Evolutionary conservation across 2,329 filamentous ascomycete species (phyloP).

Genomic region (Alternaria consortialis): DNA sequence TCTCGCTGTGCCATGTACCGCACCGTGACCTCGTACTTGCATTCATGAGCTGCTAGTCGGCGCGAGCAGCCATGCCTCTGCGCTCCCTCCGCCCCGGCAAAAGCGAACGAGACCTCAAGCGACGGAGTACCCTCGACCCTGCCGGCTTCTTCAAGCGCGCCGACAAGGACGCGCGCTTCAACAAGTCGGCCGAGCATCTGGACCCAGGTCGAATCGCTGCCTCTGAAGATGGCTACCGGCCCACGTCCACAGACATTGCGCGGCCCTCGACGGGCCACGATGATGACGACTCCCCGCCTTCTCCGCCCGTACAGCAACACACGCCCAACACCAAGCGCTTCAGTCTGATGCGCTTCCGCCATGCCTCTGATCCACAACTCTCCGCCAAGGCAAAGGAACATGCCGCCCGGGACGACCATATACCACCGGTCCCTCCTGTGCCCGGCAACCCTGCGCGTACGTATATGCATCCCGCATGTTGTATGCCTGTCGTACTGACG

Average conservation of each 20-base stretch:
- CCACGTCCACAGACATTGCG: slow-evolving; percentile 35
- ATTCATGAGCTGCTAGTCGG: slow-evolving; percentile 48
- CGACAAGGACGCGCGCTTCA: slow-evolving; percentile 37
- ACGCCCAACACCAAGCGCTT: slow-evolving; percentile 61
- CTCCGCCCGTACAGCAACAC: slow-evolving; percentile 47
- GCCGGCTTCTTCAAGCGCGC: slow-evolving; percentile 47
- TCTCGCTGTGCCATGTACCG: slow-evolving; percentile 46
- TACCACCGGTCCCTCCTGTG: slow-evolving; percentile 46
- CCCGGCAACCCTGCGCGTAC: slow-evolving; percentile 40
- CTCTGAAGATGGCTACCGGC: slow-evolving; percentile 48
- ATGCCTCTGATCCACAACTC: slow-evolving; percentile 92
- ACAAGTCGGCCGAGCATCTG: slow-evolving; percentile 40
- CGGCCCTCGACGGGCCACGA: slow-evolving; percentile 26
- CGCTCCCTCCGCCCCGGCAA: slow-evolving; percentile 49
- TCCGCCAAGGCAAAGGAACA: slow-evolving; percentile 78
- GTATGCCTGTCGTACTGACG: slow-evolving; percentile 34
- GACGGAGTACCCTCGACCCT: slow-evolving; percentile 56
- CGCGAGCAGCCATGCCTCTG: slow-evolving; percentile 52
- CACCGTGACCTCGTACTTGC: slow-evolving; percentile 37
- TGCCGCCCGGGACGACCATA: slow-evolving; percentile 48
- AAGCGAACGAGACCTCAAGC: slow-evolving; percentile 54
- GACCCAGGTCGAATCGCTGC: slow-evolving; percentile 36
- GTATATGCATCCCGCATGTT: slow-evolving; percentile 11
- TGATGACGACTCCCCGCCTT: slow-evolving; percentile 34
- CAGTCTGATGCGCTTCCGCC: slow-evolving; percentile 81